Evolutionary conservation across 169 alveolate genomes (phyloP).

Genomic region (Theileria orientalis): DNA sequence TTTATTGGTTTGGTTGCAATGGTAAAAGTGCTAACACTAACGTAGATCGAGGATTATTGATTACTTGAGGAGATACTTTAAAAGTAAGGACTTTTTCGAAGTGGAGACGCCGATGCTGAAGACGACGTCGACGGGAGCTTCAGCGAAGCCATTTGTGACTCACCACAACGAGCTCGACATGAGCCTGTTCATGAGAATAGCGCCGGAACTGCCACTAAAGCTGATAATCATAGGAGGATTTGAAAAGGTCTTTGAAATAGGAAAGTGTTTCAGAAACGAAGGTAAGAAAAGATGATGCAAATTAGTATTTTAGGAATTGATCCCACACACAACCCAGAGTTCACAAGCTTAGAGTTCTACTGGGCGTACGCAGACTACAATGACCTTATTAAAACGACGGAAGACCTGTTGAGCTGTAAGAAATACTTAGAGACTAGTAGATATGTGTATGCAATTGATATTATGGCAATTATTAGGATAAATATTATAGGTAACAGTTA

Average conservation of each 20-base stretch:
- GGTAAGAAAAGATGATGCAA: constrained; percentile 50
- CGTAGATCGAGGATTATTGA: constrained; percentile 79
- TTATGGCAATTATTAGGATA: background rate
- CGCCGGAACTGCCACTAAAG: constrained; percentile 93
- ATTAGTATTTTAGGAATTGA: constrained; percentile 50
- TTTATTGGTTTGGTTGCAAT: background rate
- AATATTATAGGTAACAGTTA: background rate
- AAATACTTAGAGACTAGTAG: background rate
- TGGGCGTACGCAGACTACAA: constrained; percentile 91
- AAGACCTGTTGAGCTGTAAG: constrained; percentile 80
- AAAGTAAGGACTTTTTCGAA: constrained; percentile 88
- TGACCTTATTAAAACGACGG: constrained; percentile 89
- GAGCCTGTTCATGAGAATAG: constrained; percentile 89
- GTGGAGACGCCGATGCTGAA: constrained; percentile 94
- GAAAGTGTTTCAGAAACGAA: constrained; percentile 94
- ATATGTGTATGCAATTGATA: constrained; percentile 37
- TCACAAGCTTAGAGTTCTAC: constrained; percentile 90
- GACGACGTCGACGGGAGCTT: constrained; percentile 90
- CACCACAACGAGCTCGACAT: constrained; percentile 87
- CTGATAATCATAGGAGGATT: constrained; percentile 91
- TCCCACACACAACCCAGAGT: constrained; percentile 91
- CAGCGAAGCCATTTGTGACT: constrained; percentile 91
- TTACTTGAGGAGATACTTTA: constrained; percentile 85
- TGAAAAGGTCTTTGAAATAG: constrained; percentile 89
- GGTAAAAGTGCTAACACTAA: background rate